Evolutionary conservation across 2,329 filamentous ascomycete species (phyloP), one percentile per base, ranked within the genome.

Genomic region (Hortaea sp.): DNA sequence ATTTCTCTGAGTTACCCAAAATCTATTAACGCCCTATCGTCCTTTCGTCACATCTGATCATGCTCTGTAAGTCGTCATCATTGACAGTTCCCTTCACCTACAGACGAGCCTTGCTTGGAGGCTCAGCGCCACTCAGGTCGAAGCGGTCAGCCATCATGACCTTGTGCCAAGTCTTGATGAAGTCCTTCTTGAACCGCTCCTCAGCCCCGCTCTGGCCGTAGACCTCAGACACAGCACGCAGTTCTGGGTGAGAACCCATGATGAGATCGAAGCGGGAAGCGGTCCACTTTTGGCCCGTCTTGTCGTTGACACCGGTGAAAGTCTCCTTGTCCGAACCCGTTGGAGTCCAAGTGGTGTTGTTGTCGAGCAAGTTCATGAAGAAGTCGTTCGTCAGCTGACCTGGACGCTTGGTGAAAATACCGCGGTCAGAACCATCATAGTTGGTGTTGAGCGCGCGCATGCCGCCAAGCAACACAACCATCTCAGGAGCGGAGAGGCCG

Each of bases 291-390:
- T 69, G 58, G 44, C 81, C 81, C n/a, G 32, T 35, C 70, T 80
- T 80, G 63, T 78, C 79, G 68, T 86, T 81, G 10, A 67, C 58
- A 32, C 81, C 84, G 50, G 79, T 75, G 64, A 76, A 88, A 43
- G 73, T 46, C 56, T 87, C 82, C 31, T 67, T 62, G 45, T 65
- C 67, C n/a, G 57, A 54, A 47, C 69, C 68, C 35, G 67, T 67
- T 0, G 75, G 58, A 68, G 78, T 79, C 85, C 85, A 88, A 20
- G 67, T 70, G 5, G 76, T 84, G 64, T 66, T 69, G 57, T 74
- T 77, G 59, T 87, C 83, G 27, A 89, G 76, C 1, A 89, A 72
- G 69, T 88, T 88, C 66, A 85, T 76, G 60, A 89, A 89, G 75
- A 87, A 89, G 69, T 88, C 85, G 66, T 85, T 88, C 60, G 79